Conservation (phyloP, 352 stramenopile genomes). For the Globisporangium spinosum region DNA sequence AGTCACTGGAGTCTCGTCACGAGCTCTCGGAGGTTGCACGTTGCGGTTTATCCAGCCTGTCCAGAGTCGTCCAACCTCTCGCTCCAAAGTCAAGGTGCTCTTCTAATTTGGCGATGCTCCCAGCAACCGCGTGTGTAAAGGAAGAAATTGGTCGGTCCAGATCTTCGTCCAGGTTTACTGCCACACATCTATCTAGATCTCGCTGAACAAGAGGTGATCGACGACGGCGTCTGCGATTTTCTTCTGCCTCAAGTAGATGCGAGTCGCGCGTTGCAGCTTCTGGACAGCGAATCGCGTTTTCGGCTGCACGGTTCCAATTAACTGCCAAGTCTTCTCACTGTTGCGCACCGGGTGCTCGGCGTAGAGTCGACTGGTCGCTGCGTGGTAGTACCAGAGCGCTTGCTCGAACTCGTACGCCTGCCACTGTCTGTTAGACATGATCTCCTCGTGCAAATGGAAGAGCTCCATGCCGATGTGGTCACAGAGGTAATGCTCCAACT, state of each 20-base stretch:
- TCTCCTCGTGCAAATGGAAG: conserved; percentile 35
- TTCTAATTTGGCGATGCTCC: background rate
- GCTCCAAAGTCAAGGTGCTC: conserved; percentile 7
- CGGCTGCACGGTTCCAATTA: conserved; percentile 44
- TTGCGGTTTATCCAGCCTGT: conserved; percentile 12
- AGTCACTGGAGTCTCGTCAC: background rate
- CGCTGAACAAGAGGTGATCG: conserved; percentile 18
- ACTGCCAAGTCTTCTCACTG: conserved; percentile 31
- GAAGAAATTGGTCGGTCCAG: background rate
- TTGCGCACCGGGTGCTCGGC: conserved; percentile 60
- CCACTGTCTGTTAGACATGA: conserved; percentile 53
- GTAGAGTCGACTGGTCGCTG: conserved; percentile 26
- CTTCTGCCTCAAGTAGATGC: conserved; percentile 17
- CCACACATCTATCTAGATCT: conserved; percentile 20
- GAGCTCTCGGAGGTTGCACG: background rate
- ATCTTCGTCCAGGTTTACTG: conserved; percentile 16
- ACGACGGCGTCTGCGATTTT: conserved; percentile 14
- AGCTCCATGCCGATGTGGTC: conserved; percentile 38
- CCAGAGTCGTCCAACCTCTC: conserved; percentile 19
- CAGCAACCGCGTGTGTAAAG: background rate
- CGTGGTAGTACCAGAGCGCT: conserved; percentile 61
- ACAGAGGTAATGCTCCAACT: conserved; percentile 50
- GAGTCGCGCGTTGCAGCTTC: conserved; percentile 33
- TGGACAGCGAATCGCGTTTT: conserved; percentile 34
- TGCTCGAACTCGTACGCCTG: conserved; percentile 62